Conservation (phyloP, 768 basidiomycete species). For the Arthromyces matolae region DNA sequence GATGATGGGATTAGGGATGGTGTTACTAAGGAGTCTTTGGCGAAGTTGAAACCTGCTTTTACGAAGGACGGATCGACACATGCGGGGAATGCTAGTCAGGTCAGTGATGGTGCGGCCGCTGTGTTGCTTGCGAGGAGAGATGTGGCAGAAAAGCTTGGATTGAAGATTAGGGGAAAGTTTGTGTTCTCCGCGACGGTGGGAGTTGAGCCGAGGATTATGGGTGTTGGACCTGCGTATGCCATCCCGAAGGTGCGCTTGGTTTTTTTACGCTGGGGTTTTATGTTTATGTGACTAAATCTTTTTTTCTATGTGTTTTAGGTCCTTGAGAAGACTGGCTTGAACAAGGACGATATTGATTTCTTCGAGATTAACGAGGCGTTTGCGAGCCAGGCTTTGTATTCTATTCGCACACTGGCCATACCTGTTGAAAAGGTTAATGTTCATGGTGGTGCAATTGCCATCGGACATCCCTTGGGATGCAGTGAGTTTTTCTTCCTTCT, state of each 20-base stretch:
- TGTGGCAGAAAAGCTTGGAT: slow-evolving; percentile 73
- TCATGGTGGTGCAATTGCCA: slow-evolving; percentile 84
- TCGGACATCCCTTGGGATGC: slow-evolving; percentile 86
- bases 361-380: slow-evolving; percentile 94
- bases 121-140: slow-evolving; percentile 81
- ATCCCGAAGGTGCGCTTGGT: slow-evolving; percentile 51
- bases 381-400: slow-evolving; percentile 78
- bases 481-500: slow-evolving; percentile 43
- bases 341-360: slow-evolving; percentile 75
- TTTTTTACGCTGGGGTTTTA: not conserved
- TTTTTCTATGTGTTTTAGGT: no score
- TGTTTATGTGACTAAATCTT: no score
- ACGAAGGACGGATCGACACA: slow-evolving; percentile 71
- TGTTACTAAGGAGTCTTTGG: slow-evolving; percentile 72
- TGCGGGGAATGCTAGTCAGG: slow-evolving; percentile 83
- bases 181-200: slow-evolving; percentile 67
- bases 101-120: slow-evolving; percentile 91
- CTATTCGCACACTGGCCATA: slow-evolving; percentile 64
- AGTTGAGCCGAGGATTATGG: slow-evolving; percentile 87
- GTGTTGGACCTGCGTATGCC: slow-evolving; percentile 86
- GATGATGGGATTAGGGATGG: slow-evolving; percentile 89
- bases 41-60: slow-evolving; percentile 87
- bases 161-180: slow-evolving; percentile 88
- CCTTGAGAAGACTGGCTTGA: slow-evolving; percentile 63
- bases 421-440: slow-evolving; percentile 79